phyloP scores from a whole-genome alignment of 805 yeast species.

The Teunomyces atbi region DNA sequence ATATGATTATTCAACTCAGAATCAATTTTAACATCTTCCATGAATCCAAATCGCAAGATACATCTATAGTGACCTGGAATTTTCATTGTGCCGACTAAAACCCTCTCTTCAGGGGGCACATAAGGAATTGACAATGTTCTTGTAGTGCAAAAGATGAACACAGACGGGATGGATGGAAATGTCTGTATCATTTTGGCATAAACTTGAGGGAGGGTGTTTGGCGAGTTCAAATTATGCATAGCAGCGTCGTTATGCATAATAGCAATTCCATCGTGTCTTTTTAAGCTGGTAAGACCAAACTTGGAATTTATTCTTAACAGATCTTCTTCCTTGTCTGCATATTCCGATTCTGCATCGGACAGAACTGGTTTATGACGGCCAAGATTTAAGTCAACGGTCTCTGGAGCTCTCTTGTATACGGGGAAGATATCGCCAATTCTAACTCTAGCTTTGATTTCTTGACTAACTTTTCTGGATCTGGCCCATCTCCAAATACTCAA shows the following conservation, averaged over 20 bases:
- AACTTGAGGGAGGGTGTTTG: slow-evolving; percentile 46
- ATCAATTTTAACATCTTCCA: slow-evolving; percentile 35
- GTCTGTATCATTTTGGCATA: slow-evolving; percentile 36
- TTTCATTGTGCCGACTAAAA: slow-evolving; percentile 38
- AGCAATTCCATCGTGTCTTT: slow-evolving; percentile 36
- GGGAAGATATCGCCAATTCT: slow-evolving; percentile 37
- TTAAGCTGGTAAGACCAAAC: slow-evolving; percentile 18
- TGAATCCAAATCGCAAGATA: slow-evolving; percentile 49
- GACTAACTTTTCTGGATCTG: slow-evolving; percentile 37
- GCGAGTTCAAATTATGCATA: slow-evolving; percentile 35
- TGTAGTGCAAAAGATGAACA: slow-evolving; percentile 44
- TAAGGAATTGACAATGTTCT: slow-evolving; percentile 44
- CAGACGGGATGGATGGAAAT: slow-evolving; percentile 43
- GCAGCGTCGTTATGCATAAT: slow-evolving; percentile 41
- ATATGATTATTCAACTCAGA: slow-evolving; percentile 18
- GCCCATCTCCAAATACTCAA: slow-evolving; percentile 51
- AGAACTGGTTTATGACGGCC: neutral
- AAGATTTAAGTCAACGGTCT: slow-evolving; percentile 18
- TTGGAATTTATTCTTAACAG: slow-evolving; percentile 14
- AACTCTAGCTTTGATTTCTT: slow-evolving; percentile 34
- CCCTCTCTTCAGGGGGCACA: slow-evolving; percentile 37
- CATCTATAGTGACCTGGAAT: slow-evolving; percentile 49
- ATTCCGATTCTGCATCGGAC: neutral
- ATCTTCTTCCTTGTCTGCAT: slow-evolving; percentile 3
- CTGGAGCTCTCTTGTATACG: slow-evolving; percentile 14